Base-by-base conservation (phyloP, 2,329 filamentous ascomycete genomes). In the Verticillium nonalfalfae region DNA sequence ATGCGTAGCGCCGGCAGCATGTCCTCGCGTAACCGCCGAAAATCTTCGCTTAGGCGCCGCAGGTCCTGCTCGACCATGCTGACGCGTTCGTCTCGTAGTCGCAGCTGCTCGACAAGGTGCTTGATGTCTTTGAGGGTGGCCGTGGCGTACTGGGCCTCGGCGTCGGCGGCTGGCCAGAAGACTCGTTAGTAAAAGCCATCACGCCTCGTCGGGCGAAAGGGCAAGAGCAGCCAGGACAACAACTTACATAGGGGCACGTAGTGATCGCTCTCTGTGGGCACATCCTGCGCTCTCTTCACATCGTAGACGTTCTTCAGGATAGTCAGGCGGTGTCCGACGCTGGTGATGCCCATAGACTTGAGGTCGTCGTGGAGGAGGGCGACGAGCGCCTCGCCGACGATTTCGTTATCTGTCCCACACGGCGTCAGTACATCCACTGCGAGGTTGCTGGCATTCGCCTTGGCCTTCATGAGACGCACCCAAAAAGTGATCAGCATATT, bases 281-380 rank as follows among this genome's bases (percentile, higher is more conserved):
- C 86, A 69, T 96, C 93, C 71, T 97, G 93, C 66, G 92, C 92
- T 74, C 94, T 89, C 79, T 99, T 99, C 71, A 95, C 89, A 71
- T 98, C 93, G 77, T 97, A 98, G 60, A 98, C 93, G 69, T 88
- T 93, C 78, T 97, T 98, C 62, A 99, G 83, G 62, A 99, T 96
- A 26, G 93, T 96, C 69, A 99, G 81, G 63, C 95, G 89, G 78
- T 99, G 95, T 50, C 95, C 95, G 57, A 97, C 92, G 76, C 94
- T 98, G 65, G 82, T 81, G 66, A 99, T 90, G 57, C 93, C 93
- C 88, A 98, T 94, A 72, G 96, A 92, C 76, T 96, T 97, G 69
- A 99, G 80, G 73, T 98, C 94, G 61, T 96, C 91, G 73, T 98
- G 95, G 65, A 90, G 89, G 65, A 99, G 79, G 50, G 91, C 91